Conservation (phyloP, 164 flowering plant species). For the Litsea cubeba region DNA sequence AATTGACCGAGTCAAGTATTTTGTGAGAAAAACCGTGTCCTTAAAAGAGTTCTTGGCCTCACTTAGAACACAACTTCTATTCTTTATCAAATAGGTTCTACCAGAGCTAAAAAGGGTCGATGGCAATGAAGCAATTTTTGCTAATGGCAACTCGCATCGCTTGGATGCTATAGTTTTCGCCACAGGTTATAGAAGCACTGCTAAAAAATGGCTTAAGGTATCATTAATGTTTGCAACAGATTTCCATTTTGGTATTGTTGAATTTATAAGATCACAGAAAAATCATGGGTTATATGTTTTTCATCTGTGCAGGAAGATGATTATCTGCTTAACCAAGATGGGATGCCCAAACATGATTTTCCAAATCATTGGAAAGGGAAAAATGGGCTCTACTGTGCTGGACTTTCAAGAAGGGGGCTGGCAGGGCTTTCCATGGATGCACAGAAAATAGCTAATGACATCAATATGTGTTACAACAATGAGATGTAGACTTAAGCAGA, state of each 20-base stretch:
- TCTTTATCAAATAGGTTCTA: not conserved
- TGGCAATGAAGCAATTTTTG: not conserved
- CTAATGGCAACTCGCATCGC: not conserved
- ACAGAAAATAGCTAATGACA: conserved; percentile 30
- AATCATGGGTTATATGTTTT: not conserved
- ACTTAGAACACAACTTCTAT: not conserved
- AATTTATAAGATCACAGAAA: not conserved
- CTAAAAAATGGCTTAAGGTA: conserved; percentile 7
- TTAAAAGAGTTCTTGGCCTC: not conserved
- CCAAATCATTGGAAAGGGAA: not conserved
- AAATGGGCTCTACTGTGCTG: not conserved
- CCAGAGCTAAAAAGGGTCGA: not conserved
- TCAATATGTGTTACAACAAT: conserved; percentile 19
- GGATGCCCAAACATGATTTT: not conserved
- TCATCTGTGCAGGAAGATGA: no score
- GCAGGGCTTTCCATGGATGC: not conserved
- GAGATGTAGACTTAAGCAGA: no score
- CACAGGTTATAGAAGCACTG: conserved; percentile 13
- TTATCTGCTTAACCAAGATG: not conserved
- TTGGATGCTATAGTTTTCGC: conserved; percentile 14
- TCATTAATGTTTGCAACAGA: not conserved
- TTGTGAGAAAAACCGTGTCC: not conserved
- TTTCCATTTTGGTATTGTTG: not conserved
- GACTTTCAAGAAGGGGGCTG: not conserved
- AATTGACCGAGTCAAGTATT: not conserved